Conservation (phyloP, 78 protist species). For the Pigoraptor vietnamica region DNA sequence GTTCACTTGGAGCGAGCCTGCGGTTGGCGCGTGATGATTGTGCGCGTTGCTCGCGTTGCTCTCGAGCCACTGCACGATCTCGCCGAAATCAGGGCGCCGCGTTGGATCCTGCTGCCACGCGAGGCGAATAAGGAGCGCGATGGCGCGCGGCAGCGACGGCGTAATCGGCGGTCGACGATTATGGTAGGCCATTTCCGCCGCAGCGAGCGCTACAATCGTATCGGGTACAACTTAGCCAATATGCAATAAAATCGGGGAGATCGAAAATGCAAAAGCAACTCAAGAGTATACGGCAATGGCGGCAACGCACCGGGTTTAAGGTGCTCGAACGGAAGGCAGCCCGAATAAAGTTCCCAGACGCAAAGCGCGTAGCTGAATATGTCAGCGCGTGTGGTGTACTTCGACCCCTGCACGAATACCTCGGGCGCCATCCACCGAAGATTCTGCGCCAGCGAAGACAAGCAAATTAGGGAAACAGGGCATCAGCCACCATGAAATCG, state of each 20-base stretch:
- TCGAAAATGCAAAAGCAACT: background rate
- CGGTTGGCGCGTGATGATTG: no score
- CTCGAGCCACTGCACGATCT: background rate
- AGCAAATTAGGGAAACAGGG: no score
- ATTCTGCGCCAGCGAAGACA: background rate
- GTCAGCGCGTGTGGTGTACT: background rate
- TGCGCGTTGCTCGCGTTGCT: no score
- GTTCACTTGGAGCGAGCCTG: no score
- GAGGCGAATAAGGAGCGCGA: no score
- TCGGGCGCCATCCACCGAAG: background rate
- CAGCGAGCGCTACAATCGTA: background rate
- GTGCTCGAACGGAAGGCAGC: background rate
- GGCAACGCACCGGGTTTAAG: background rate
- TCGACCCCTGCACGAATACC: background rate
- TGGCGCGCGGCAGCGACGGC: no score
- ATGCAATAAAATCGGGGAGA: background rate
- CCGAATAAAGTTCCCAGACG: background rate
- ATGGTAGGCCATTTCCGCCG: background rate
- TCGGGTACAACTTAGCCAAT: background rate
- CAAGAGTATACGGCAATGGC: background rate
- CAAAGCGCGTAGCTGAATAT: background rate
- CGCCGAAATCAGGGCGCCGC: no score
- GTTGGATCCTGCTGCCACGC: no score
- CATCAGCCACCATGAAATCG: no score
- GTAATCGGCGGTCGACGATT: no score